Evolutionary conservation across 1,284 basidiomycete genomes (phyloP).

Genomic region (Anthracocystis panici-leucophaei): DNA sequence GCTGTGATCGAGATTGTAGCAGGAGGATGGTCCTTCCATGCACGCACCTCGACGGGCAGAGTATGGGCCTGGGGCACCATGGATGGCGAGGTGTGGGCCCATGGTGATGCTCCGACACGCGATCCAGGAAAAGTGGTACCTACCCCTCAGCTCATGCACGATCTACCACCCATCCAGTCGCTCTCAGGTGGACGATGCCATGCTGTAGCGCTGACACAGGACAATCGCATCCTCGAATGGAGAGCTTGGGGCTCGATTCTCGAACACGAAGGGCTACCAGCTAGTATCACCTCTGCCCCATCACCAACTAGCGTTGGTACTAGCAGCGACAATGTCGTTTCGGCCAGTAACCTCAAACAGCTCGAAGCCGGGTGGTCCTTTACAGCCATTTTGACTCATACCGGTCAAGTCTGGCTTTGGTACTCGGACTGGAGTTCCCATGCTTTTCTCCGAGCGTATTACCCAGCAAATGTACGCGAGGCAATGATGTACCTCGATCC

Average conservation of each 20-base stretch:
- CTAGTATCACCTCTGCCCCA: background rate
- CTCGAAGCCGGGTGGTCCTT: constrained; percentile 60
- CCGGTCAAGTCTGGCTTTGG: constrained; percentile 24
- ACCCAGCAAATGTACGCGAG: background rate
- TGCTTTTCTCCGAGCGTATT: constrained; percentile 12
- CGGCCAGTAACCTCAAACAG: constrained; percentile 28
- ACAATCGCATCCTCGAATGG: constrained; percentile 50
- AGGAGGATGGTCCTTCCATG: constrained; percentile 55
- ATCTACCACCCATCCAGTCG: constrained; percentile 21
- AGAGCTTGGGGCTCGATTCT: constrained; percentile 37
- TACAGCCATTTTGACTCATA: constrained; percentile 29
- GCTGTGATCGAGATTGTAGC: constrained; percentile 41
- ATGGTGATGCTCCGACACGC: background rate
- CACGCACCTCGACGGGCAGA: constrained; percentile 36
- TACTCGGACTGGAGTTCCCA: constrained; percentile 22
- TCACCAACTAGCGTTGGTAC: background rate
- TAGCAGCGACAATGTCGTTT: background rate
- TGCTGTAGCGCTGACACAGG: constrained; percentile 73
- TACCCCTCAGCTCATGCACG: constrained; percentile 16
- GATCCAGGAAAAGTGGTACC: constrained; percentile 2
- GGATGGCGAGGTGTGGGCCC: constrained; percentile 23
- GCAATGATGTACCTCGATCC: constrained; percentile 12
- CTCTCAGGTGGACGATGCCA: constrained; percentile 77
- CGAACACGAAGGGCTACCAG: constrained; percentile 20
- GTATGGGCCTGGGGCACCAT: constrained; percentile 52